Evolutionary conservation across 441 rosid species (phyloP).

Genomic region (Isatis lusitanica): DNA sequence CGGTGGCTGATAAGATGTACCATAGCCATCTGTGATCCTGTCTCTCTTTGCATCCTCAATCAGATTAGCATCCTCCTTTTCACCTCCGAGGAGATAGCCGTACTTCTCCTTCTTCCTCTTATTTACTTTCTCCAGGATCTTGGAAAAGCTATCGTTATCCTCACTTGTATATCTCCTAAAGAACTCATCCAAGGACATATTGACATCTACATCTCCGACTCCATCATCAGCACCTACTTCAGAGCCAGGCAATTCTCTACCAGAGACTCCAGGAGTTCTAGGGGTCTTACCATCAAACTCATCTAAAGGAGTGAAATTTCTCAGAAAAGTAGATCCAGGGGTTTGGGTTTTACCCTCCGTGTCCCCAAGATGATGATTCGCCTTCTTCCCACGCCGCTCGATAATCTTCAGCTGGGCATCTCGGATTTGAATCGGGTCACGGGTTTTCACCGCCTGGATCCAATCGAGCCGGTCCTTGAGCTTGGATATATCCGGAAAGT

Average conservation of each 20-base stretch:
- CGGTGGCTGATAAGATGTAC: constrained; percentile 90
- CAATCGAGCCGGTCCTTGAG: constrained; percentile 93
- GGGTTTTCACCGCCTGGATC: constrained; percentile 83
- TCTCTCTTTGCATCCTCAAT: constrained; percentile 69
- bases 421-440: constrained; percentile 83
- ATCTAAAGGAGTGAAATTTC: constrained; percentile 78
- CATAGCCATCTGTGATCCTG: constrained; percentile 90
- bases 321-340: constrained; percentile 83
- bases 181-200: constrained; percentile 73
- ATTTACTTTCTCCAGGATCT: constrained; percentile 85
- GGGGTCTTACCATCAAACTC: constrained; percentile 64
- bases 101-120: constrained; percentile 79
- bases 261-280: constrained; percentile 46
- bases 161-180: constrained; percentile 87
- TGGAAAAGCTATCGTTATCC: constrained; percentile 87
- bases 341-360: constrained; percentile 57
- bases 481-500: constrained; percentile 90
- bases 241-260: constrained; percentile 39
- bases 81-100: constrained; percentile 61
- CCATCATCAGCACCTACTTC: constrained; percentile 40
- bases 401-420: constrained; percentile 91
- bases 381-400: constrained; percentile 78
- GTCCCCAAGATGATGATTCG: constrained; percentile 33
- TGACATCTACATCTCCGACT: constrained; percentile 56
- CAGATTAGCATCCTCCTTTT: constrained; percentile 44